Conservation (phyloP, 2,329 filamentous ascomycete species). For the Calonectria fujianensis region DNA sequence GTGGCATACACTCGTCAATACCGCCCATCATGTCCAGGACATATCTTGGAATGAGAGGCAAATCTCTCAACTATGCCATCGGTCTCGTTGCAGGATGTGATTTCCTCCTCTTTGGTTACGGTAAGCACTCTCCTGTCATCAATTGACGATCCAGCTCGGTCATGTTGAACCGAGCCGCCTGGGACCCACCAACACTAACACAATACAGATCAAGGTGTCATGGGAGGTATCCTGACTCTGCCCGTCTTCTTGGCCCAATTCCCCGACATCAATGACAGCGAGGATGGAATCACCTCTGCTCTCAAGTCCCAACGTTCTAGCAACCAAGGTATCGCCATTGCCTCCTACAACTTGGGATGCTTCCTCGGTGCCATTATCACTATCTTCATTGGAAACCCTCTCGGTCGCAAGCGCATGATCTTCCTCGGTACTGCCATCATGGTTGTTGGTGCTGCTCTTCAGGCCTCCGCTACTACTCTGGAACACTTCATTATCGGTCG, state of each 20-base stretch:
- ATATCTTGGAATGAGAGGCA: slow-evolving; percentile 80
- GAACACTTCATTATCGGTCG: slow-evolving; percentile 75
- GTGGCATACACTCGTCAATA: slow-evolving; percentile 12
- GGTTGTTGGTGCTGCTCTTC: slow-evolving; percentile 75
- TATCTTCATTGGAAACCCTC: slow-evolving; percentile 78
- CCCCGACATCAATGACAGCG: slow-evolving; percentile 68
- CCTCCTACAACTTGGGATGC: slow-evolving; percentile 77
- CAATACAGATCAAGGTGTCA: slow-evolving; percentile 81
- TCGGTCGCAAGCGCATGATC: slow-evolving; percentile 76
- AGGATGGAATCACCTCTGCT: slow-evolving; percentile 58
- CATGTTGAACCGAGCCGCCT: background rate
- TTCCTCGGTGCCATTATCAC: slow-evolving; percentile 79
- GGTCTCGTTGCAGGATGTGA: slow-evolving; percentile 83
- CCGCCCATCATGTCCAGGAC: slow-evolving; percentile 57
- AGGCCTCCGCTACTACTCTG: slow-evolving; percentile 73
- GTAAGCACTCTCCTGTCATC: slow-evolving; percentile 57
- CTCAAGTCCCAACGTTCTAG: slow-evolving; percentile 67
- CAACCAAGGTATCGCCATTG: slow-evolving; percentile 73
- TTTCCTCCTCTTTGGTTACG: slow-evolving; percentile 78
- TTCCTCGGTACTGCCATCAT: slow-evolving; percentile 76
- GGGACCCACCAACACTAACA: background rate
- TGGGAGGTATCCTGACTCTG: slow-evolving; percentile 84
- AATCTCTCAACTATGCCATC: slow-evolving; percentile 80
- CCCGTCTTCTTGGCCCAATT: slow-evolving; percentile 75
- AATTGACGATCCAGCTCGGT: background rate